These are phyloP conservation scores for Leccinum angustisporum DNA, from an alignment of 1,284 basidiomycete species.

Conservation along the genomic window DNA sequence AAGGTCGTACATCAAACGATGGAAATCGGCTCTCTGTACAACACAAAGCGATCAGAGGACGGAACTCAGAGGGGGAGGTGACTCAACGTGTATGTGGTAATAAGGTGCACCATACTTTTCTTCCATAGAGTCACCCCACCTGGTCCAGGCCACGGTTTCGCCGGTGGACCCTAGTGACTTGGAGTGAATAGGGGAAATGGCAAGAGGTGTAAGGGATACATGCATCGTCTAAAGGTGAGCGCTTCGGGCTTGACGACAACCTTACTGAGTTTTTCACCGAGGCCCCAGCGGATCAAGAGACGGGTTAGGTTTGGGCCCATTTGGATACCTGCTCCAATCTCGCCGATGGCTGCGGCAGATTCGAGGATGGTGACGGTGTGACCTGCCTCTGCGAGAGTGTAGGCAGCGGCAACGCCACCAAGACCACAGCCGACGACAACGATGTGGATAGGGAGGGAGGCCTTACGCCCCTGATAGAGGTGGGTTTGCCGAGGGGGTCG, in stretches of 20 bases:
- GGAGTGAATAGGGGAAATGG: background rate
- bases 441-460: constrained; percentile 37
- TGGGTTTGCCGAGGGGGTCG: background rate
- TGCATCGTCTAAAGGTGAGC: constrained; percentile 49
- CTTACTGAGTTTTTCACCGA: constrained; percentile 42
- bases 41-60: background rate
- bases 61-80: background rate
- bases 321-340: constrained; percentile 52
- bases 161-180: constrained; percentile 38
- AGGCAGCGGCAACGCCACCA: constrained; percentile 49
- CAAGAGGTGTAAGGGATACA: constrained; percentile 2
- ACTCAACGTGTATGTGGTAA: constrained; percentile 50
- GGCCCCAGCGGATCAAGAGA: constrained; percentile 53
- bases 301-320: constrained; percentile 49
- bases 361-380: constrained; percentile 52
- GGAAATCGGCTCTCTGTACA: constrained; percentile 50
- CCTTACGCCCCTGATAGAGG: constrained; percentile 31
- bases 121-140: constrained; percentile 43
- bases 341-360: constrained; percentile 37
- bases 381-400: constrained; percentile 46
- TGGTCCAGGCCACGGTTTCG: constrained; percentile 46
- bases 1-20: constrained; percentile 43
- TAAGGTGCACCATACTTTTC: constrained; percentile 48
- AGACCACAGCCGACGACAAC: constrained; percentile 54
- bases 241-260: constrained; percentile 44